Evolutionary conservation across 2,329 filamentous ascomycete species (phyloP).

Genomic region (Lachnellula cervina): DNA sequence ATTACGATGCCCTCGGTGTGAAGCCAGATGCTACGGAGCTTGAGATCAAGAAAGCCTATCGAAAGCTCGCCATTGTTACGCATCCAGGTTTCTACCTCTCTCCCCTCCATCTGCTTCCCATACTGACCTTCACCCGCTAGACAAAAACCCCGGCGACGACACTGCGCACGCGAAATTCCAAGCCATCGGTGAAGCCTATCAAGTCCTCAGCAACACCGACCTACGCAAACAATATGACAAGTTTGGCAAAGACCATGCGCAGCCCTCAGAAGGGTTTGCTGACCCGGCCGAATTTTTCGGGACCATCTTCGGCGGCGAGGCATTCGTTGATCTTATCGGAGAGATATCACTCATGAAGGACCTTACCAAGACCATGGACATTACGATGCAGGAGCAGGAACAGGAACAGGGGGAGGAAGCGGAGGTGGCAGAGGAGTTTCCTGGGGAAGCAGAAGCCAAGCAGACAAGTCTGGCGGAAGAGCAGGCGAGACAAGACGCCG

Average conservation of each 20-base stretch:
- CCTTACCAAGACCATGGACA: constrained; percentile 96
- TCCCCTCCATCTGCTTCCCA: neutral
- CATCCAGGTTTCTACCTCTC: constrained; percentile 44
- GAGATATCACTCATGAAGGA: constrained; percentile 99
- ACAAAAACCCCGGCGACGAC: constrained; percentile 97
- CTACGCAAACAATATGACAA: constrained; percentile 93
- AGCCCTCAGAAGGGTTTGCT: constrained; percentile 86
- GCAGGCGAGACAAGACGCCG: constrained; percentile 23
- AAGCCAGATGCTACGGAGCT: constrained; percentile 79
- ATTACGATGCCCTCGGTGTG: constrained; percentile 71
- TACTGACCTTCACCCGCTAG: constrained; percentile 39
- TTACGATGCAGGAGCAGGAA: constrained; percentile 77
- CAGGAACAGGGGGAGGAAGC: constrained; percentile 60
- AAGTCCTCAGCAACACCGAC: constrained; percentile 81
- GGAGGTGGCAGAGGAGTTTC: constrained; percentile 66
- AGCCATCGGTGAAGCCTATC: constrained; percentile 69
- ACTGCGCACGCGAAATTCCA: constrained; percentile 94
- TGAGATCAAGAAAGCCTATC: constrained; percentile 96
- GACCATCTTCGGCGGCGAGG: constrained; percentile 96
- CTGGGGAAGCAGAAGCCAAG: constrained; percentile 52
- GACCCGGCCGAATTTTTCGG: constrained; percentile 97
- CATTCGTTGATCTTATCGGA: constrained; percentile 93
- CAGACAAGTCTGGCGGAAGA: constrained; percentile 45
- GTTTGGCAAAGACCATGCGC: constrained; percentile 90
- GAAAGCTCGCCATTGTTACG: constrained; percentile 88